Conservation (phyloP, 2,329 filamentous ascomycete species). For the Tolypocladium endophyticum region DNA sequence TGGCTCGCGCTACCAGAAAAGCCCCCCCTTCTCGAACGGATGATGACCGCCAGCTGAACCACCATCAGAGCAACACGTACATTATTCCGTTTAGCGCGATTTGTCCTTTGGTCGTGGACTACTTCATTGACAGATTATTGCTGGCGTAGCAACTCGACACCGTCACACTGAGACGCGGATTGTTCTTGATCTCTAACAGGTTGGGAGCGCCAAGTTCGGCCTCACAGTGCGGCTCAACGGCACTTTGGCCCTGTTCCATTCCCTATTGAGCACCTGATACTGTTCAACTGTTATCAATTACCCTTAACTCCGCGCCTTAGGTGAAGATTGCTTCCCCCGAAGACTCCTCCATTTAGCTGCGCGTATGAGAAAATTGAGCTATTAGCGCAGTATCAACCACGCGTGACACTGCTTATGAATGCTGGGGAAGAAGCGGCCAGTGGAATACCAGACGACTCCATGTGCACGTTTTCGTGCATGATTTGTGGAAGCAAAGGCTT, state of each 20-base stretch:
- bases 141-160: no score
- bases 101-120: constrained; percentile 30
- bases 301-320: no score
- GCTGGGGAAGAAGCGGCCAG: background rate
- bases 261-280: no score
- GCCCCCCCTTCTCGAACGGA: constrained; percentile 5
- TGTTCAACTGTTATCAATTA: no score
- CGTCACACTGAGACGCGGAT: no score
- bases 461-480: background rate
- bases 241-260: no score
- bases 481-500: background rate
- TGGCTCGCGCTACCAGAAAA: constrained; percentile 4
- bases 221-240: no score
- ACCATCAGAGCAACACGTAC: constrained; percentile 19
- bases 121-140: background rate
- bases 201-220: no score
- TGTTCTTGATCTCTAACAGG: no score
- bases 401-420: background rate
- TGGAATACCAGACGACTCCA: background rate
- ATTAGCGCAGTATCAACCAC: background rate
- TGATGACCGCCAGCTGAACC: constrained; percentile 14
- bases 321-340: background rate
- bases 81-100: constrained; percentile 27
- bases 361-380: background rate
- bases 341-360: background rate